A percentile compares a stretch with the other conserved stretches of the same genome.
Evolutionary conservation across 2,329 filamentous ascomycete genomes (phyloP).

Genomic region (Chrysoporthe puriensis): DNA sequence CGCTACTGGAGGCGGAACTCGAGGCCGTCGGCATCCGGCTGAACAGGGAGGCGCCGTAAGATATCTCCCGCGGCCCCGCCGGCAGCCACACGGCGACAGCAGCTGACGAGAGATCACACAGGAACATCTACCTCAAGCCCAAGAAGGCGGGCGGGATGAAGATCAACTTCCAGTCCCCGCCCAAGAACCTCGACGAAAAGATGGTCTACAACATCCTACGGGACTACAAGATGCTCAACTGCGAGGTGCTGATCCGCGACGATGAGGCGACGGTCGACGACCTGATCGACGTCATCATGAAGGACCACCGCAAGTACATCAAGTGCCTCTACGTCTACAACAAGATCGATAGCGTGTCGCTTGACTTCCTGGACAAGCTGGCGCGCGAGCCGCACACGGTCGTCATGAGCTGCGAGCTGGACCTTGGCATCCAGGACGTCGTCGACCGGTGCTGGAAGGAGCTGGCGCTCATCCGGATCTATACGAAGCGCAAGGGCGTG

Average conservation of each 20-base stretch:
- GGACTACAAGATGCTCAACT: constrained; percentile 99
- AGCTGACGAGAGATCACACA: constrained; percentile 39
- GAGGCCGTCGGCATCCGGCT: constrained; percentile 94
- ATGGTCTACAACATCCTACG: constrained; percentile 97
- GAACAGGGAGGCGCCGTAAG: constrained; percentile 87
- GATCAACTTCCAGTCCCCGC: constrained; percentile 89
- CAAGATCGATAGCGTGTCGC: constrained; percentile 94
- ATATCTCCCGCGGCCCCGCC: constrained; percentile 17
- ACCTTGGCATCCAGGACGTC: constrained; percentile 90
- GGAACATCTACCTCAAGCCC: constrained; percentile 94
- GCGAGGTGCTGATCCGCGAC: constrained; percentile 92
- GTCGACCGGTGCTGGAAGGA: constrained; percentile 96
- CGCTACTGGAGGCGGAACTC: constrained; percentile 86
- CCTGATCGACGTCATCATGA: constrained; percentile 99
- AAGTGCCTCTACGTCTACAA: constrained; percentile 96
- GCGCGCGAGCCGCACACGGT: constrained; percentile 92
- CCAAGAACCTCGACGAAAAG: constrained; percentile 93
- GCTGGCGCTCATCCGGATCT: constrained; percentile 84
- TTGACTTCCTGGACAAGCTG: constrained; percentile 90
- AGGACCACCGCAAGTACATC: constrained; percentile 98
- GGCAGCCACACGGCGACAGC: not conserved
- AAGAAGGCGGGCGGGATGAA: constrained; percentile 99
- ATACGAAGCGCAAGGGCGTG: constrained; percentile 93
- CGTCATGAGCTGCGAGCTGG: constrained; percentile 97
- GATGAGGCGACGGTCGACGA: constrained; percentile 96